Evolutionary conservation across 495 filamentous ascomycete species (phyloP), one percentile per base, ranked within the genome.

Genomic region (Tuber indicum): DNA sequence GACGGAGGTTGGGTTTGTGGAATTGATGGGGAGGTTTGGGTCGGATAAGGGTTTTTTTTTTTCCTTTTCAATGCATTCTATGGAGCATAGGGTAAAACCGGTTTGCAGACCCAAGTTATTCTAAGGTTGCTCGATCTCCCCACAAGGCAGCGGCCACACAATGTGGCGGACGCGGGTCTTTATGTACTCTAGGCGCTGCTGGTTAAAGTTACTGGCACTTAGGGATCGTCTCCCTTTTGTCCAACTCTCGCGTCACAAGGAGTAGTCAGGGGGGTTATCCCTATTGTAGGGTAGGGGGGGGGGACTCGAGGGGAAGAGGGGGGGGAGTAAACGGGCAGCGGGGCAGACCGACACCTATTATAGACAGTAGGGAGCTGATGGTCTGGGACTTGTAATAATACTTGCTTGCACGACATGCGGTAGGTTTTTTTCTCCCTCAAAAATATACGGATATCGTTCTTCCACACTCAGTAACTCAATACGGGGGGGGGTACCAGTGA

Each of bases 81-180:
- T 66, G 74, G 71, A 80, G 78, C 72, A 76, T 80, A 66, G 14
- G 58, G 76, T 74, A 80, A 80, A 80, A 80, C 78, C 74, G 78
- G 78, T 80, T 80, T 80, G 77, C 71, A 80, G 74, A 79, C 75
- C 71, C 74, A 74, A 76, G 79, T 66, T 79, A 80, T 74, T 45
- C 71, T 72, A 75, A 74, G 70, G 43, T 74, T 74, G 77, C 74
- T 80, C 74, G 77, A 79, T 80, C 78, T 66, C 62, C 78, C 26
- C 74, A 80, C 77, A 80, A 69, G 74, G 74, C 79, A 80, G 77
- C 44, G 77, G 74, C 78, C 77, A 80, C 78, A 80, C 78, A 62
- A 74, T 70, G 78, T 76, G 49, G 77, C 78, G 62, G 73, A 79
- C 75, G 71, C 66, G 77, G 78, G 74, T 39, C 77, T 79, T 80